phyloP scores from a whole-genome alignment of 2,329 filamentous ascomycete genomes.

The Magnaporthiopsis poae region DNA sequence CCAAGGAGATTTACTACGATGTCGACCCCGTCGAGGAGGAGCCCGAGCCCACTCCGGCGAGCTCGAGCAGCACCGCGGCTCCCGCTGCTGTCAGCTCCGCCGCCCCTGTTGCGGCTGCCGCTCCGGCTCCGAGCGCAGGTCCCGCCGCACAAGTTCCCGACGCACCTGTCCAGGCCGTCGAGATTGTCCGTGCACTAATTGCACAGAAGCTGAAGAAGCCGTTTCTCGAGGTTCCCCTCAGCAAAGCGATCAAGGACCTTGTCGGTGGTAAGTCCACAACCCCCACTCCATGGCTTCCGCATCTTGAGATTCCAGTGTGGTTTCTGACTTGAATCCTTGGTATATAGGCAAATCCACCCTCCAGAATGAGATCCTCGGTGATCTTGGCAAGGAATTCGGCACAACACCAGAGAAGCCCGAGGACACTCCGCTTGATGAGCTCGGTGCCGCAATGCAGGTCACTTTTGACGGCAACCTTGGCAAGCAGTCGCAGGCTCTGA shows the following conservation, averaged over 20 bases:
- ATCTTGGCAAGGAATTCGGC: conserved; percentile 95
- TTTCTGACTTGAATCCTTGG: conserved; percentile 10
- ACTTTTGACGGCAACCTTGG: conserved; percentile 98
- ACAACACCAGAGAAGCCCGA: conserved; percentile 97
- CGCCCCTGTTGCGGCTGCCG: conserved; percentile 40
- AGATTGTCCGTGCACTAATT: conserved; percentile 79
- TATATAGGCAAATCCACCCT: conserved; percentile 83
- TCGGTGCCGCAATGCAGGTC: conserved; percentile 88
- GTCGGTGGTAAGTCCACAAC: conserved; percentile 66
- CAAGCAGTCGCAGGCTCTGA: conserved; percentile 87
- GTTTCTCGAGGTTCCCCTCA: conserved; percentile 75
- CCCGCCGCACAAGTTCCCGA: conserved; percentile 82
- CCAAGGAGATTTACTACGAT: conserved; percentile 98
- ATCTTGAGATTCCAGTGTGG: neutral
- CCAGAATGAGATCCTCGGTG: conserved; percentile 96
- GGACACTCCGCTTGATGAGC: conserved; percentile 90
- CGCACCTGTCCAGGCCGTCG: conserved; percentile 75
- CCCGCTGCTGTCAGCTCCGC: conserved; percentile 38
- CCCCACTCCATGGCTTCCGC: neutral
- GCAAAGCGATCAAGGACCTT: conserved; percentile 96
- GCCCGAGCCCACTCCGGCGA: conserved; percentile 42
- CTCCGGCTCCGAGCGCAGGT: conserved; percentile 62
- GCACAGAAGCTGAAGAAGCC: conserved; percentile 98
- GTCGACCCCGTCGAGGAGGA: conserved; percentile 92
- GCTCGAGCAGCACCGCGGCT: conserved; percentile 24